Evolutionary conservation across 1,139 yeast genomes (phyloP), one percentile per base, ranked within the genome.

Genomic region (Zhuliangozyma parablackwelliae): DNA sequence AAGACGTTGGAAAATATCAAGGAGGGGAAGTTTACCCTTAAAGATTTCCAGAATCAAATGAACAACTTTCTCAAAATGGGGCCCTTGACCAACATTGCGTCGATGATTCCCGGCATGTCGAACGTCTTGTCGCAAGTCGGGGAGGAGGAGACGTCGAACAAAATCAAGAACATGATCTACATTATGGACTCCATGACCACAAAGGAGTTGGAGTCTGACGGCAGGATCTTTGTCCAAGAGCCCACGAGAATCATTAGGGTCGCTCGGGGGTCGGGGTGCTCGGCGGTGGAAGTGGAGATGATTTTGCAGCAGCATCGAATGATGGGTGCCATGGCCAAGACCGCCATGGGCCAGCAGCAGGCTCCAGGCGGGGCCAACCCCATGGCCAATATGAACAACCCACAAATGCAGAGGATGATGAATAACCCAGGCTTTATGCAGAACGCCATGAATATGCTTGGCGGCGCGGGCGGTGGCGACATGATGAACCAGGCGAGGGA

Each of bases 131-230:
- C 78, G 36, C 92, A 86, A 61, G 81, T 88, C 30, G 90, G 92
- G 21, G 97, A 90, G 57, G 96, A 90, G 52, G 97, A 92, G 52
- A 82, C 96, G 0, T 78, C 87, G 23, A 74, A 76, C 40, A 77
- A 85, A 53, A 75, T 92, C 64, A 90, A 90, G 59, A 75, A 84
- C 45, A 88, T 92, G 95, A 82, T 92, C 33, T 90, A 78, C 56
- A 84, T 92, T 28, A 79, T 92, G 87, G 98, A 92, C 59, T 88
- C 97, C 3, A 92, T 92, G 98, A 90, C 96, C 1, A 84, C 82
- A 46, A 72, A 82, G 53, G 98, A 92, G 65, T 75, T 92, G 45
- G 96, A 89, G 50, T 78, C 89, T 45, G 98, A 92, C 57, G 98
- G 98, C 1, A 69, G 79, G 44, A 66, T 87, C 23, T 89, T 92